Percentiles rank a stretch among this genome's conserved stretches.
Conservation (phyloP, 345 rosid genomes). For the Pistacia integerrima region DNA sequence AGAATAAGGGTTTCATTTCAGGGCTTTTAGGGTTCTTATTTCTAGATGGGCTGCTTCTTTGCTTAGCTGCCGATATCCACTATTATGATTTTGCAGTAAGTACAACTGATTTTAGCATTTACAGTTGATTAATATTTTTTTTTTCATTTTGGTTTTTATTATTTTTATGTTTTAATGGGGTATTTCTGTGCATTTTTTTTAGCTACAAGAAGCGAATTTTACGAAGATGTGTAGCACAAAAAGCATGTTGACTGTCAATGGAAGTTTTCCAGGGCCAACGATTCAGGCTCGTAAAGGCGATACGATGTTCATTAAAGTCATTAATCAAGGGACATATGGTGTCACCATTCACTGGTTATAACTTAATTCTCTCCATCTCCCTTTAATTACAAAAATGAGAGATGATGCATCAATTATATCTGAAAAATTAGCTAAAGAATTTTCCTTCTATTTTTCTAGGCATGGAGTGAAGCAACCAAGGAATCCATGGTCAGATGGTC, state of each 20-base stretch:
- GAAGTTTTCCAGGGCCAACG: conserved; percentile 16
- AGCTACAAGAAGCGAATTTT: conserved; percentile 12
- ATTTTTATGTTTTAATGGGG: not conserved
- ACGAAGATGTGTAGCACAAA: conserved; percentile 17
- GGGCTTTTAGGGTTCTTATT: not conserved
- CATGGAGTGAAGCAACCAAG: conserved; percentile 41
- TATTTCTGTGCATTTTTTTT: not conserved
- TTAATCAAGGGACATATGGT: conserved; percentile 11
- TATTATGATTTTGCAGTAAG: conserved; percentile 9
- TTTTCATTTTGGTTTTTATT: not conserved
- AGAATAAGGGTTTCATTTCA: not conserved
- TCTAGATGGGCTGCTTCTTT: not conserved
- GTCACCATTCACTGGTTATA: conserved; percentile 22
- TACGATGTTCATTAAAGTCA: conserved; percentile 9
- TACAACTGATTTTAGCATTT: too few relatives aligned
- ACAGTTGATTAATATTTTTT: too few relatives aligned
- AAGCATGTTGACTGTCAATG: conserved; percentile 23
- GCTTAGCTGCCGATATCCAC: not conserved
- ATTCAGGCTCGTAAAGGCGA: conserved; percentile 16
- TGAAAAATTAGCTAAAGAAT: not conserved
- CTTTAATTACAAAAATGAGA: too few relatives aligned
- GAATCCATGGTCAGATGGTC: conserved; percentile 43
- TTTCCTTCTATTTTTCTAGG: conserved; percentile 10
- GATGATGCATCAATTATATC: not conserved
- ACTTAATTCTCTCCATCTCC: not conserved